A percentile compares a stretch with the other conserved stretches of the same genome.
Evolutionary conservation across 2,329 filamentous ascomycete species (phyloP).

Genomic region (Samsoniella hepiali): DNA sequence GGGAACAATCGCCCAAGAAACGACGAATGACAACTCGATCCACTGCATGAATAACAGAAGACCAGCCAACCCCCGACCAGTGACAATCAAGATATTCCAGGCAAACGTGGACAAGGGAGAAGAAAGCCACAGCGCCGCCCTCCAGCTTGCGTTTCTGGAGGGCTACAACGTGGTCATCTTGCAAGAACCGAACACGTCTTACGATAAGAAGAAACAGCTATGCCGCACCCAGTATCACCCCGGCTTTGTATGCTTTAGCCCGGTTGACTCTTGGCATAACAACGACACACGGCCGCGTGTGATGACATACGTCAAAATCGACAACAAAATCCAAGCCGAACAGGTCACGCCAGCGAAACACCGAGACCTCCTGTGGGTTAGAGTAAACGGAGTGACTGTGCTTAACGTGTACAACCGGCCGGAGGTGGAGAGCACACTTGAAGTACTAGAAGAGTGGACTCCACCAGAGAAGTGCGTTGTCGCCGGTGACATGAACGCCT

Average conservation of each 20-base stretch:
- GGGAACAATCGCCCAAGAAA: neutral
- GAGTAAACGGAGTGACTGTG: neutral
- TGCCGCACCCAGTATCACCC: too few species aligned
- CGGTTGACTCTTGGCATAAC: too few species aligned
- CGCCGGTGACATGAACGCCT: too few species aligned
- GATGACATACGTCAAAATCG: conserved; percentile 1
- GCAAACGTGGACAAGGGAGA: neutral
- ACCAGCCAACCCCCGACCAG: neutral
- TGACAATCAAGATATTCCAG: conserved; percentile 1
- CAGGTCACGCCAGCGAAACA: neutral
- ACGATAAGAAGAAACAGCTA: neutral
- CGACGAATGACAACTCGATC: neutral
- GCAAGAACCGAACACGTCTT: neutral
- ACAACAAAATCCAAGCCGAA: neutral
- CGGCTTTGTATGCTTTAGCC: too few species aligned
- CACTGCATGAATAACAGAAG: neutral
- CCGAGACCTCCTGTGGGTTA: neutral
- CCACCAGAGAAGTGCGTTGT: neutral
- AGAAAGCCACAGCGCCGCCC: neutral
- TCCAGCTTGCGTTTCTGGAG: neutral
- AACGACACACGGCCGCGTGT: neutral
- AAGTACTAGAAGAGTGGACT: neutral
- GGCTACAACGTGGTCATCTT: neutral
- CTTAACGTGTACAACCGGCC: neutral
- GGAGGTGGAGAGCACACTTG: neutral